Percentiles rank a stretch among this genome's conserved stretches.
Conservation (phyloP, 495 filamentous ascomycete species). For the Podospora appendiculata region DNA sequence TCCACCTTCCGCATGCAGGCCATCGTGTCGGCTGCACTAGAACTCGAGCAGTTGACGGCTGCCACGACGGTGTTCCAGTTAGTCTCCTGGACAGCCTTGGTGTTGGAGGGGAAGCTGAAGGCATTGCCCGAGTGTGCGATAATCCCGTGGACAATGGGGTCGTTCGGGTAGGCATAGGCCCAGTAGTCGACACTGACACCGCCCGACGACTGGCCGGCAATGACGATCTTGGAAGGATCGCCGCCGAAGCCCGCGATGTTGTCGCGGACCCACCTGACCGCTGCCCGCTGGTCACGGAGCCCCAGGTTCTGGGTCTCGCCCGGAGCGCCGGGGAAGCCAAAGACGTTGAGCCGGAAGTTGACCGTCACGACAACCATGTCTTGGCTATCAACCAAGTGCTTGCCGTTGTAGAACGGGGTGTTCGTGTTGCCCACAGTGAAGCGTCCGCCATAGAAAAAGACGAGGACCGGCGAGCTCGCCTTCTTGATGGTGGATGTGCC, state of each 20-base stretch:
- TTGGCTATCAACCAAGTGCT: background rate
- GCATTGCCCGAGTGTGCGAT: conserved; percentile 49
- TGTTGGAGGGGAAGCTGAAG: conserved; percentile 31
- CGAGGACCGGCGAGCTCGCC: conserved; percentile 16
- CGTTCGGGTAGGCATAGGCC: conserved; percentile 37
- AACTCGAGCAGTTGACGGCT: conserved; percentile 30
- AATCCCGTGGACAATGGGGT: conserved; percentile 37
- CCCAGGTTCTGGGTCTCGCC: conserved; percentile 43
- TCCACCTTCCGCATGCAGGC: conserved; percentile 37
- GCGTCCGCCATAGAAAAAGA: conserved; percentile 22
- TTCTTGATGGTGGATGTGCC: background rate
- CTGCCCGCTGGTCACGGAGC: conserved; percentile 54
- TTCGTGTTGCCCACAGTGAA: conserved; percentile 19
- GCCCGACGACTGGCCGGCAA: conserved; percentile 47
- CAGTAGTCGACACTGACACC: conserved; percentile 43
- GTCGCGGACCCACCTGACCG: conserved; percentile 43
- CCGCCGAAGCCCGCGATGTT: conserved; percentile 54
- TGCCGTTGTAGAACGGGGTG: conserved; percentile 6
- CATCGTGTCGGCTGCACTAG: conserved; percentile 18
- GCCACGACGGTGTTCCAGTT: conserved; percentile 31
- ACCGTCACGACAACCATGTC: conserved; percentile 47
- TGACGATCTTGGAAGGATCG: conserved; percentile 38
- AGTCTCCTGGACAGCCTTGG: conserved; percentile 13
- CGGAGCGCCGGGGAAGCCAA: conserved; percentile 43
- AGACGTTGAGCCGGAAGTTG: conserved; percentile 58